phyloP scores from a whole-genome alignment of 208 protist genomes.

The Tritrichomonas foetus region DNA sequence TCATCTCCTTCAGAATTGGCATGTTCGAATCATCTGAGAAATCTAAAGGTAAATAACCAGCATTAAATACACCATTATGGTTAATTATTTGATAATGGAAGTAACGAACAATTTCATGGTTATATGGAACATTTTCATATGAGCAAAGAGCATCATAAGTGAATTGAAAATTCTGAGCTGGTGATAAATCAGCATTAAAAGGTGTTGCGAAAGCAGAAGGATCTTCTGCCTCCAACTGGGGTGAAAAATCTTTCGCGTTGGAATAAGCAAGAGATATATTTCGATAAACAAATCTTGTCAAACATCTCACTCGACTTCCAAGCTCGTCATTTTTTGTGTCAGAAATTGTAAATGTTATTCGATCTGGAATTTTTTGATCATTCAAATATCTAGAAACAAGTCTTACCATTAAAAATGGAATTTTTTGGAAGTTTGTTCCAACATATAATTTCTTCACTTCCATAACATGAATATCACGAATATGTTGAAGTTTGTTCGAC shows the following conservation, averaged over 20 bases:
- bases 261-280: neutral
- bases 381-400: neutral
- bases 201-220: neutral
- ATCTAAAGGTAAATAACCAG: neutral
- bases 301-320: too few relatives aligned
- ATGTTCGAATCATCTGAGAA: neutral
- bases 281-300: too few relatives aligned
- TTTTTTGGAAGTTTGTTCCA: neutral
- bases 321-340: too few relatives aligned
- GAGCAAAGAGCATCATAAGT: neutral
- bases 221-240: neutral
- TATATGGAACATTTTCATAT: neutral
- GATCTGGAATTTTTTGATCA: too few relatives aligned
- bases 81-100: neutral
- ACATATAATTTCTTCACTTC: neutral
- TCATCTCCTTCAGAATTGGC: neutral
- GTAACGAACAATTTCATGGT: neutral
- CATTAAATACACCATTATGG: neutral
- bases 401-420: neutral
- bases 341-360: too few relatives aligned
- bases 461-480: neutral
- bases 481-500: too few relatives aligned
- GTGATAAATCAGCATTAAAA: neutral
- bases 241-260: neutral
- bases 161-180: conserved; percentile 31